Evolutionary conservation across 345 rosid genomes (phyloP), one percentile per base, ranked within the genome.

Genomic region (Arabidopsis thaliana): DNA sequence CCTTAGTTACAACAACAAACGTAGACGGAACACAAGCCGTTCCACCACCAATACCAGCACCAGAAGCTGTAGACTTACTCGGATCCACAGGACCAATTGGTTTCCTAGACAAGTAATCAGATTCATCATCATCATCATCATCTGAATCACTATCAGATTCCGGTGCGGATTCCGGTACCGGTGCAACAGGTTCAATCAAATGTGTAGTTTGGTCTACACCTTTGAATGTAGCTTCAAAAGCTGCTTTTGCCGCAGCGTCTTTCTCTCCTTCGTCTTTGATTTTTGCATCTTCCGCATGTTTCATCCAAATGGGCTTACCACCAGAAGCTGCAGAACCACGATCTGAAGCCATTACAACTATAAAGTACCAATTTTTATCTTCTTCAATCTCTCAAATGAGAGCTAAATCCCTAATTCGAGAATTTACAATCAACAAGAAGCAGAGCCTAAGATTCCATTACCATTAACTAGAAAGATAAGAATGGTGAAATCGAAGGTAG

Each of bases 281-380:
- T 77, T 95, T 95, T 0, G 97, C 97, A 64, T 90, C 99, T 77
- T 90, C 99, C 2, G 98, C 99, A 62, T 92, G 98, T 77, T 95
- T 95, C 89, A 90, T 81, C 99, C 99, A 92, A 74, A 89, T 82
- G 42, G 99, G 90, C 73, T 92, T 95, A 45, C 69, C 70, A 38
- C 77, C 81, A 46, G 65, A 56, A 53, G 60, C 53, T 1, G 56
- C 30, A 23, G 56, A 69, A 46, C 63, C 77, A 42, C 87, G 84
- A 48, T 87, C 92, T 4, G 82, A 72, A 69, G 87, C 96, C 96
- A 87, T 83, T 25, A 33, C 37, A 34, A 66, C 32, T 34, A 51
- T 6, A 3, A 49, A 56, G 40, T 56, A 74, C 72, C 51, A 67
- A 56, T 53, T 32, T 52, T 49, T 13, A 13, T 42, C 48, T 45